Evolutionary conservation across 2,329 filamentous ascomycete genomes (phyloP).

Genomic region (Fusarium xyrophilum): DNA sequence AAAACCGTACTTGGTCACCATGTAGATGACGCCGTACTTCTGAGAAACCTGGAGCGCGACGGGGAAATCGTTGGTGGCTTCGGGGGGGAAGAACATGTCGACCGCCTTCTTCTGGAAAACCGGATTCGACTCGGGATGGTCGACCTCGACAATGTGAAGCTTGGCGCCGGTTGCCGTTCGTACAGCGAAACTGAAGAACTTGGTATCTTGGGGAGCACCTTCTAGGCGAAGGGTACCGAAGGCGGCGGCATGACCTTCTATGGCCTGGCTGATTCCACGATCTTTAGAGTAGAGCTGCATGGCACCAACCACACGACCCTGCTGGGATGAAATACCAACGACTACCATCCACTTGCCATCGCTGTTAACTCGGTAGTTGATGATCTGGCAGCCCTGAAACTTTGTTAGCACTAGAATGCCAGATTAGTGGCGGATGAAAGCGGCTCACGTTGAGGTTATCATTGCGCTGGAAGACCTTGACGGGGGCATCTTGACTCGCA

Average conservation of each 20-base stretch:
- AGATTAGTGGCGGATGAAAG: neutral
- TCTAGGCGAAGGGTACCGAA: conserved; percentile 91
- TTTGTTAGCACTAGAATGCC: conserved; percentile 24
- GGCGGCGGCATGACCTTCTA: conserved; percentile 94
- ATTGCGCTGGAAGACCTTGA: conserved; percentile 95
- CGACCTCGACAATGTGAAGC: conserved; percentile 96
- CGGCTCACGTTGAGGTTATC: conserved; percentile 79
- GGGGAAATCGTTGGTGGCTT: conserved; percentile 96
- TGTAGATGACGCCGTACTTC: conserved; percentile 95
- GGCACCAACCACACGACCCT: conserved; percentile 90
- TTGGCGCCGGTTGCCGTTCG: conserved; percentile 89
- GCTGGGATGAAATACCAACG: conserved; percentile 92
- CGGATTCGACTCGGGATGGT: conserved; percentile 88
- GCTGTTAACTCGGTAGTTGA: conserved; percentile 96
- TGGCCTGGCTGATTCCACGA: conserved; percentile 94
- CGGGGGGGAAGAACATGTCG: conserved; percentile 95
- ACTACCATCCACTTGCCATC: conserved; percentile 99
- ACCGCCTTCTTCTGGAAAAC: conserved; percentile 94
- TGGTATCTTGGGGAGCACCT: conserved; percentile 87
- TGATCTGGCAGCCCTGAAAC: conserved; percentile 89
- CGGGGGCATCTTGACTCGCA: conserved; percentile 75
- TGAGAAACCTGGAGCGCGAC: conserved; percentile 97
- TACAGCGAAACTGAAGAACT: conserved; percentile 96
- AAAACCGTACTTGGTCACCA: conserved; percentile 98
- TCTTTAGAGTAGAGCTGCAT: conserved; percentile 98